Evolutionary conservation across 2,329 filamentous ascomycete species (phyloP).

Genomic region (Gliomastix tumulicola): DNA sequence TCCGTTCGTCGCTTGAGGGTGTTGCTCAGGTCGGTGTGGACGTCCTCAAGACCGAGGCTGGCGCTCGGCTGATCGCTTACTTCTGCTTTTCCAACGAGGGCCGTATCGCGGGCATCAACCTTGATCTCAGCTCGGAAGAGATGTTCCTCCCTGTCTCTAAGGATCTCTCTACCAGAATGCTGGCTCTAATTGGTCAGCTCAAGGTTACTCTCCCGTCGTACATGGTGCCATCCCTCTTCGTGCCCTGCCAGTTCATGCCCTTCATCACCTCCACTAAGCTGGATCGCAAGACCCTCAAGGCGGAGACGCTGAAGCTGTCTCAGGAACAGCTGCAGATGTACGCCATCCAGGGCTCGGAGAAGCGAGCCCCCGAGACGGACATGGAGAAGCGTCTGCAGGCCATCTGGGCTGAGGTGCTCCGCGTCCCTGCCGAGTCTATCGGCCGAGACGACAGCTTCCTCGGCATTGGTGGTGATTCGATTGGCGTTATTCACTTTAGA

Average conservation of each 20-base stretch:
- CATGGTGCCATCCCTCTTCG: slow-evolving; percentile 10
- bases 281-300: slow-evolving; percentile 6
- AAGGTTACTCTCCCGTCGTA: slow-evolving; percentile 2
- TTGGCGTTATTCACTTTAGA: slow-evolving; percentile 7
- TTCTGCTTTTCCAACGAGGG: not conserved
- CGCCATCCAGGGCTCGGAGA: slow-evolving; percentile 10
- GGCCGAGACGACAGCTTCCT: slow-evolving; percentile 6
- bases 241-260: slow-evolving; percentile 23
- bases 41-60: slow-evolving; percentile 1
- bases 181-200: slow-evolving; percentile 8
- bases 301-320: not conserved
- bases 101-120: not conserved
- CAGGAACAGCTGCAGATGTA: slow-evolving; percentile 2
- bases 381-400: slow-evolving; percentile 17
- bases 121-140: not conserved
- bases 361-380: slow-evolving; percentile 10
- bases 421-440: slow-evolving; percentile 1
- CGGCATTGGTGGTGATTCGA: slow-evolving; percentile 9
- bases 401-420: slow-evolving; percentile 18
- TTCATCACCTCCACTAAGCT: slow-evolving; percentile 34
- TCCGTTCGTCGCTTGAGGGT: not conserved
- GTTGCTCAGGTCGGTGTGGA: slow-evolving; percentile 1
- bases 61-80: not conserved
- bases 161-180: slow-evolving; percentile 3
- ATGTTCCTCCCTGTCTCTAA: not conserved